These are phyloP conservation scores for Ramalina intermedia DNA, from an alignment of 495 filamentous ascomycete species.

Conservation along the genomic window DNA sequence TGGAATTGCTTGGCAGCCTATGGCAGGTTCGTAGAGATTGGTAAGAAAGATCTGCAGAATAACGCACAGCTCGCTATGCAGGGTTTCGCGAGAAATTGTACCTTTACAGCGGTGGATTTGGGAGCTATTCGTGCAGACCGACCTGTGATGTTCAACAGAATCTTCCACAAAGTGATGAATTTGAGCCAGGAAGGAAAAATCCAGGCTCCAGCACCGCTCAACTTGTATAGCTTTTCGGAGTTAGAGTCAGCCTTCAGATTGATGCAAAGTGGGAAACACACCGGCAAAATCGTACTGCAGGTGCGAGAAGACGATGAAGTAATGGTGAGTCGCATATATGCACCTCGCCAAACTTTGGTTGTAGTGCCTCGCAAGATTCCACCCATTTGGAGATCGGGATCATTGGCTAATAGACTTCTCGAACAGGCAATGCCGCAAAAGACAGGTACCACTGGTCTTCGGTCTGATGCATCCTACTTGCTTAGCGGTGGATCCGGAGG, in stretches of 20 bases:
- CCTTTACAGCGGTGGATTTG: conserved; percentile 19
- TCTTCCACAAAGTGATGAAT: conserved; percentile 18
- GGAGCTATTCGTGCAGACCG: conserved; percentile 23
- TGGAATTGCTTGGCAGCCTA: conserved; percentile 30
- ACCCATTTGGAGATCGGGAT: neutral
- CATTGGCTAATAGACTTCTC: neutral
- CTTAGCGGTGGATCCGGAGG: conserved; percentile 25
- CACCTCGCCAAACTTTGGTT: neutral
- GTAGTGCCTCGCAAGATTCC: neutral
- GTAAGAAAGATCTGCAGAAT: conserved; percentile 34
- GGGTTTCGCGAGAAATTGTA: neutral
- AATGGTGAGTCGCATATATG: neutral
- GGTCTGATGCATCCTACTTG: conserved; percentile 17
- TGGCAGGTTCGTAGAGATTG: conserved; percentile 24
- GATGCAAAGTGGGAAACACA: conserved; percentile 8
- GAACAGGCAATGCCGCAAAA: conserved; percentile 6
- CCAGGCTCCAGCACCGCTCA: neutral
- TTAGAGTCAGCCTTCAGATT: conserved; percentile 37
- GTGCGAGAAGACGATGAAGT: conserved; percentile 2
- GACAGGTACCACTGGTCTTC: neutral
- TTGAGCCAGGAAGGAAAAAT: neutral
- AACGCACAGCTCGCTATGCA: conserved; percentile 2
- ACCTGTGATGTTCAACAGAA: conserved; percentile 22
- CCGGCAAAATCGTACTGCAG: conserved; percentile 4
- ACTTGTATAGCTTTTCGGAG: conserved; percentile 13